These are phyloP conservation scores for Nectriaceae sp. DNA, from an alignment of 2,329 filamentous ascomycete genomes.

Conservation along the genomic window DNA sequence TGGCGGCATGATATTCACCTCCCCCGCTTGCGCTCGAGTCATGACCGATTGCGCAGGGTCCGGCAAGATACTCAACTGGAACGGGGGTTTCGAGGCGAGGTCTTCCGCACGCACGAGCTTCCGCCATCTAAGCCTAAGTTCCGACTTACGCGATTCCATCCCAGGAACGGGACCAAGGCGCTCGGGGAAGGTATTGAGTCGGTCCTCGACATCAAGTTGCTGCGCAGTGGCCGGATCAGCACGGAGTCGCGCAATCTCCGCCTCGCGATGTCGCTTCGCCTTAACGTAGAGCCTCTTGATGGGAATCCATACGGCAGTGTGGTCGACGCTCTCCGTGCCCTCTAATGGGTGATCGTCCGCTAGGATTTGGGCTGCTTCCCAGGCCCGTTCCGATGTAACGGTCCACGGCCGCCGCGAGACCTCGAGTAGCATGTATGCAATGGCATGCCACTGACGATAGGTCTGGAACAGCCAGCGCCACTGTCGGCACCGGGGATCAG, in stretches of 20 bases:
- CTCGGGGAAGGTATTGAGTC: constrained; percentile 26
- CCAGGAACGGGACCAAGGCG: constrained; percentile 23
- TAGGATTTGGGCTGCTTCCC: constrained; percentile 47
- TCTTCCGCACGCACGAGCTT: constrained; percentile 17
- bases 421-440: constrained; percentile 58
- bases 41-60: constrained; percentile 8
- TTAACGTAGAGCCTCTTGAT: constrained; percentile 42
- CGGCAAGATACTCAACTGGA: not conserved
- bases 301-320: constrained; percentile 42
- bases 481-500: constrained; percentile 47
- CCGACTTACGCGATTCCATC: constrained; percentile 22
- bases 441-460: constrained; percentile 60
- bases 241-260: constrained; percentile 37
- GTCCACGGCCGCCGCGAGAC: constrained; percentile 48
- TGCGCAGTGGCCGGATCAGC: constrained; percentile 25
- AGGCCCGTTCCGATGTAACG: constrained; percentile 47
- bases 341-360: constrained; percentile 18
- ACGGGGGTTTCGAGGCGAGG: constrained; percentile 4
- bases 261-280: constrained; percentile 38
- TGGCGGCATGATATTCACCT: constrained; percentile 17
- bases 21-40: constrained; percentile 6
- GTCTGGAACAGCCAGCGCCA: constrained; percentile 63
- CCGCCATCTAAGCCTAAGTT: constrained; percentile 17
- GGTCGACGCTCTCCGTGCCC: constrained; percentile 12
- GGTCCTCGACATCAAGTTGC: constrained; percentile 28